Evolutionary conservation across 78 protist species (phyloP), one percentile per base, ranked within the genome.

Genomic region (Guillardia theta): DNA sequence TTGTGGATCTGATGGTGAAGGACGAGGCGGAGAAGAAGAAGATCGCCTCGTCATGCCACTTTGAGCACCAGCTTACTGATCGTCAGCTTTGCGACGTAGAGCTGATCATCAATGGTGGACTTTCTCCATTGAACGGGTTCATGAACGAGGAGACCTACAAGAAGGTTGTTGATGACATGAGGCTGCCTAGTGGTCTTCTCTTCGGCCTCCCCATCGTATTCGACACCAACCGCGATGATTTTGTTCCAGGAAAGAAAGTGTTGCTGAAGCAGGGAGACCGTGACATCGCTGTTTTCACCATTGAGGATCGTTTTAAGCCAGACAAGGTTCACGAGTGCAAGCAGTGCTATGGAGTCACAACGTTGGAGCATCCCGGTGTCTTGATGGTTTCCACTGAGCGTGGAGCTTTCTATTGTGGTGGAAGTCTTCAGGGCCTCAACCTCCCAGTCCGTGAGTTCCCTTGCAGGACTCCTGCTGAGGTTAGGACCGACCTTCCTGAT

Each of bases 291-390:
- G 54, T 70, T n/a, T 45, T 93, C 48, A 50, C 45, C 36, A 97
- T 95, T 53, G 87, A 41, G 45, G 64, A 96, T 43, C 76, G 96
- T 62, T 97, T 94, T 93, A 47, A 22, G 10, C 97, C 97, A 47
- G 97, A 98, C 96, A 95, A 96, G 93, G 83, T 43, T 21, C 1
- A 10, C 44, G 98, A 97, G 95, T 88, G 97, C 95, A 10, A 87
- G 88, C 36, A 93, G 48, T 30, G 94, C 96, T 93, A 95, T 95
- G 98, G 98, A 92, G 93, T 97, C 21, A 93, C 96, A 48, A 94
- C 95, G 44, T 96, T 95, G 36, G 98, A 97, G 95, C 99, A 98
- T 93, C 99, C 99, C 46, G 98, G 98, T 48, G 97, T 95, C 77
- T 45, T 41, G 39, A 88, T 78, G 76, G 94, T 97, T 37, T 90